Conservation (phyloP, 2,329 filamentous ascomycete species). For the Fusarium chuoi region DNA sequence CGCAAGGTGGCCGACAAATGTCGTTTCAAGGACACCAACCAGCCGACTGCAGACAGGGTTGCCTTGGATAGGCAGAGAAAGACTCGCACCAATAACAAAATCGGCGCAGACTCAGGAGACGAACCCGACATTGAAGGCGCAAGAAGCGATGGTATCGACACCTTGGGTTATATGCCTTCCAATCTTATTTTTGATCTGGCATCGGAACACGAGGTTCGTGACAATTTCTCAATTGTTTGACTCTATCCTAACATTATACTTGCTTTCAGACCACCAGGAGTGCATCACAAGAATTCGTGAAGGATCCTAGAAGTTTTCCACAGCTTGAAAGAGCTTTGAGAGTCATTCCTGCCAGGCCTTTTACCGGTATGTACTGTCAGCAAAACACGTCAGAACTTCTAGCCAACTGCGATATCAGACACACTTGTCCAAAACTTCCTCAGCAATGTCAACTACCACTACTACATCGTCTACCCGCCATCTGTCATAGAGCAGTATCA, state of each 20-base stretch:
- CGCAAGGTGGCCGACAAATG: slow-evolving; percentile 53
- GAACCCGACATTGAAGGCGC: slow-evolving; percentile 41
- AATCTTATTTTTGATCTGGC: slow-evolving; percentile 47
- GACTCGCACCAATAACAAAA: slow-evolving; percentile 35
- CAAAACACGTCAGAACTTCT: background rate
- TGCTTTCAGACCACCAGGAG: slow-evolving; percentile 16
- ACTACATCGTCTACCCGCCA: slow-evolving; percentile 52
- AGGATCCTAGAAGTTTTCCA: slow-evolving; percentile 39
- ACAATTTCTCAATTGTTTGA: background rate
- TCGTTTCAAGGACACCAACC: slow-evolving; percentile 45
- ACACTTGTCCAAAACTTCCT: slow-evolving; percentile 52
- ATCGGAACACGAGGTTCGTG: slow-evolving; percentile 41
- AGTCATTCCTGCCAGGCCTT: slow-evolving; percentile 48
- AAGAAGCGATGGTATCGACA: slow-evolving; percentile 46
- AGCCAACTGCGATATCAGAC: slow-evolving; percentile 42
- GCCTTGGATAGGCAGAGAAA: slow-evolving; percentile 37
- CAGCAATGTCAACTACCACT: slow-evolving; percentile 52
- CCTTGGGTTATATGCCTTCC: slow-evolving; percentile 50
- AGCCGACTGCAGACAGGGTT: slow-evolving; percentile 38
- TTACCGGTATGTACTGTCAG: slow-evolving; percentile 45
- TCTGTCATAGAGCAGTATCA: slow-evolving; percentile 51
- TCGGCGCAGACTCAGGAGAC: slow-evolving; percentile 18
- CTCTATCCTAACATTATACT: background rate
- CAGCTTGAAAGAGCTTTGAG: slow-evolving; percentile 48
- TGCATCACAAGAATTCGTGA: slow-evolving; percentile 36